phyloP scores from a whole-genome alignment of 176 grass and related monocot genomes.

The Phoenix roebelenii region DNA sequence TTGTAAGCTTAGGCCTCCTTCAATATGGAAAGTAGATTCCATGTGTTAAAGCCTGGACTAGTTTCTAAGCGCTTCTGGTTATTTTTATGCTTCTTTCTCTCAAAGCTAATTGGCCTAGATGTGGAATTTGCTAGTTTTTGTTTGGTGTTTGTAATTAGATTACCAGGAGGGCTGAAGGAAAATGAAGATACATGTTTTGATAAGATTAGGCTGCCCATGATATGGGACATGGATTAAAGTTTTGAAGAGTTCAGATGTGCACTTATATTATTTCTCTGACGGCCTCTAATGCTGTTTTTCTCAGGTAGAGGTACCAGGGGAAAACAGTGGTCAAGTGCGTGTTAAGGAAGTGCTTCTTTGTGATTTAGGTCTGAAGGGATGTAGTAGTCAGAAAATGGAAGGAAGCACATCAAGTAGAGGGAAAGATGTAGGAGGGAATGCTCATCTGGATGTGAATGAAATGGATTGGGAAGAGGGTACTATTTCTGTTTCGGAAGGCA shows the following conservation, averaged over 20 bases:
- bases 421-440: not conserved
- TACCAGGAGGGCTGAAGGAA: too few species aligned
- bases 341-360: constrained; percentile 11
- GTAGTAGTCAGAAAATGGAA: not conserved
- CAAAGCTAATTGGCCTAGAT: too few species aligned
- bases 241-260: not conserved
- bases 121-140: too few species aligned
- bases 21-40: too few species aligned
- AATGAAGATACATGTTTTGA: too few species aligned
- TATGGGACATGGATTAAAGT: too few species aligned
- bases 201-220: too few species aligned
- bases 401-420: constrained; percentile 22
- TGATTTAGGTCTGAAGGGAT: constrained; percentile 18
- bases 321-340: constrained; percentile 24
- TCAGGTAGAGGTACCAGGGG: constrained; percentile 14
- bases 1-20: too few species aligned
- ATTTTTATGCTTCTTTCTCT: too few species aligned
- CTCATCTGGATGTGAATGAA: constrained; percentile 27
- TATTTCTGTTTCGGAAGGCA: constrained; percentile 28
- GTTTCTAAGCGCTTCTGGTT: too few species aligned
- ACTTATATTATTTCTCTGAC: not conserved
- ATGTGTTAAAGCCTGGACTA: too few species aligned
- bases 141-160: too few species aligned
- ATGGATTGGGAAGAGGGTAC: constrained; percentile 92
- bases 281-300: constrained; percentile 4